Conservation (phyloP, 306 rosid species). For the Betula pendula region DNA sequence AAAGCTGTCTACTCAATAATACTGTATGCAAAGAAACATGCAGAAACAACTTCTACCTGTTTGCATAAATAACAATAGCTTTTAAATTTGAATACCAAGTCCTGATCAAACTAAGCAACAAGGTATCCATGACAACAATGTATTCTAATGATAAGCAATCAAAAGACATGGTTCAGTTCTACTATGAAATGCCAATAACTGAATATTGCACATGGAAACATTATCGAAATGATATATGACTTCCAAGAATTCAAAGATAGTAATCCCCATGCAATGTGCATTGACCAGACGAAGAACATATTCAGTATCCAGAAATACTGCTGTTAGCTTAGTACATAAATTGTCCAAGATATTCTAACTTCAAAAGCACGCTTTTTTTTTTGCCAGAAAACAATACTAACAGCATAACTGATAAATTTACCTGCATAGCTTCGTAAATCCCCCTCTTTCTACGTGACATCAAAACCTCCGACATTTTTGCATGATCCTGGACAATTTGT, state of each 20-base stretch:
- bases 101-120: no score
- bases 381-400: neutral
- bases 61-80: no score
- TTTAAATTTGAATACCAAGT: no score
- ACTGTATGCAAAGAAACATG: no score
- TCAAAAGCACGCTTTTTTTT: neutral
- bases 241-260: neutral
- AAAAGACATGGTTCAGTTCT: neutral
- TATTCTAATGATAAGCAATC: neutral
- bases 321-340: neutral
- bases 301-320: neutral
- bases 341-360: neutral
- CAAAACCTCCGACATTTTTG: constrained; percentile 36
- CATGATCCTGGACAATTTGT: constrained; percentile 41
- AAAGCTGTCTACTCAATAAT: no score
- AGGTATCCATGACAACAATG: no score
- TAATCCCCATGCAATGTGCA: neutral
- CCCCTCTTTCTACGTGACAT: constrained; percentile 64
- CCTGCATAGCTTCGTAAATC: constrained; percentile 67
- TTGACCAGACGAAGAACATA: neutral
- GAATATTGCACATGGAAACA: neutral
- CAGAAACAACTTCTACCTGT: no score
- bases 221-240: no score
- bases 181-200: neutral
- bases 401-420: constrained; percentile 17